A percentile compares a stretch with the other conserved stretches of the same genome.
phyloP scores from a whole-genome alignment of 2,329 filamentous ascomycete species.

The Trichoderma aggressivum region DNA sequence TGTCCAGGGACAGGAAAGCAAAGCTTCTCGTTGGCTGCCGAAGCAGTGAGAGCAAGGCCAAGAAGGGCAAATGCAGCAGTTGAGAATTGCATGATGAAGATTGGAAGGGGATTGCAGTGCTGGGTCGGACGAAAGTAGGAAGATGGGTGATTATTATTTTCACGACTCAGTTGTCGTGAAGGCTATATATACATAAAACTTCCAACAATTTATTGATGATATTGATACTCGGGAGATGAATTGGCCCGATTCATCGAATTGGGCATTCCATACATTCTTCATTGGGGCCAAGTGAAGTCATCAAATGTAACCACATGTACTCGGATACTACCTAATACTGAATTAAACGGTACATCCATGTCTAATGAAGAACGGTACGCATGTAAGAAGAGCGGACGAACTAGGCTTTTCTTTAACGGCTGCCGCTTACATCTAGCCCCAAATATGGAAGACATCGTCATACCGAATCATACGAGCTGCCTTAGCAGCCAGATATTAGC shows the following conservation, averaged over 20 bases:
- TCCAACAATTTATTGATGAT: not conserved
- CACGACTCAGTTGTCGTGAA: not conserved
- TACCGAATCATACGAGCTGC: not conserved
- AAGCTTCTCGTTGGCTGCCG: not conserved
- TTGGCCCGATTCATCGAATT: not conserved
- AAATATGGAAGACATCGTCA: not conserved
- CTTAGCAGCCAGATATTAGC: not conserved
- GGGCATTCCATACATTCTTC: no score
- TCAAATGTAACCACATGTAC: not conserved
- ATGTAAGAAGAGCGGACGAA: not conserved
- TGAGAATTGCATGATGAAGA: not conserved
- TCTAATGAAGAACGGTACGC: not conserved
- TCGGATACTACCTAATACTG: not conserved
- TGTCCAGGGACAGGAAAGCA: not conserved
- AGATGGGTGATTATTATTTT: not conserved
- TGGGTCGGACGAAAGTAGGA: not conserved
- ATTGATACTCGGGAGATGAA: not conserved
- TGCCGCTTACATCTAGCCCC: not conserved
- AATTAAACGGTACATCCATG: not conserved
- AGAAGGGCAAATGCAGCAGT: not conserved
- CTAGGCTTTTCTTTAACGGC: not conserved
- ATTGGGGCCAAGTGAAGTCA: not conserved
- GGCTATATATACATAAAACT: not conserved
- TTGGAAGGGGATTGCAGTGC: fast-evolving
- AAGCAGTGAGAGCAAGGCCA: not conserved